These are phyloP conservation scores for Cucurbita ficifolia DNA, from an alignment of 306 rosid species.

Conservation along the genomic window DNA sequence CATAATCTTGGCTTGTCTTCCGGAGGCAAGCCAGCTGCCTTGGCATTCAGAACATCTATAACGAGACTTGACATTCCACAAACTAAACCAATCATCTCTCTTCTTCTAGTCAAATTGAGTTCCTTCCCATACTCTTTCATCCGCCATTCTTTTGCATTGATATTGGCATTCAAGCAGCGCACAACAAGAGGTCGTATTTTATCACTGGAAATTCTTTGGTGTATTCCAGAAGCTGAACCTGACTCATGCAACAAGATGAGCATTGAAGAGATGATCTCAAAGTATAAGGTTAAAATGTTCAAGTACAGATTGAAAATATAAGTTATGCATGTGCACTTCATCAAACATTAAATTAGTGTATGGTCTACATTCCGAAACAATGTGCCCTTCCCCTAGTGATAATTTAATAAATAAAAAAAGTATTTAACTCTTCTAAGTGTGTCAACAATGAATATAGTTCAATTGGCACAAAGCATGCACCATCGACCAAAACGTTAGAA, in stretches of 20 bases:
- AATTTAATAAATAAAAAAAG: not conserved
- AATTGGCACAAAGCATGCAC: too few species aligned
- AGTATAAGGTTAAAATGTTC: not conserved
- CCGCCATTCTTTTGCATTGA: slow-evolving; percentile 15
- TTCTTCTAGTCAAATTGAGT: slow-evolving; percentile 28
- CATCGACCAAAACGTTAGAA: too few species aligned
- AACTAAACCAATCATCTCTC: slow-evolving; percentile 50
- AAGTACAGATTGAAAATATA: not conserved
- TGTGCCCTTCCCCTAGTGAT: not conserved
- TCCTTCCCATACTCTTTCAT: slow-evolving; percentile 18
- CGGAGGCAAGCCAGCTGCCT: slow-evolving; percentile 85
- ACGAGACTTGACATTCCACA: slow-evolving; percentile 47
- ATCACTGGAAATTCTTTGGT: slow-evolving; percentile 18
- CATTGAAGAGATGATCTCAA: not conserved
- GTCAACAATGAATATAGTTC: too few species aligned
- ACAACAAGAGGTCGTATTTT: slow-evolving; percentile 16
- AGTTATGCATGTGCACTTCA: not conserved
- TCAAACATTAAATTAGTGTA: not conserved
- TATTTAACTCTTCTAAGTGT: not conserved
- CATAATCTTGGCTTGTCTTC: slow-evolving; percentile 78
- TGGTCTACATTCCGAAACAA: not conserved
- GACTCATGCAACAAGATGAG: not conserved
- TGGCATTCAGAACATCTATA: slow-evolving; percentile 27
- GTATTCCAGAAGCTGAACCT: slow-evolving; percentile 34
- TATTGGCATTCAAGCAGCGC: slow-evolving; percentile 17